Base-by-base conservation (phyloP, 2,329 filamentous ascomycete species). In the Fusarium sp. region DNA sequence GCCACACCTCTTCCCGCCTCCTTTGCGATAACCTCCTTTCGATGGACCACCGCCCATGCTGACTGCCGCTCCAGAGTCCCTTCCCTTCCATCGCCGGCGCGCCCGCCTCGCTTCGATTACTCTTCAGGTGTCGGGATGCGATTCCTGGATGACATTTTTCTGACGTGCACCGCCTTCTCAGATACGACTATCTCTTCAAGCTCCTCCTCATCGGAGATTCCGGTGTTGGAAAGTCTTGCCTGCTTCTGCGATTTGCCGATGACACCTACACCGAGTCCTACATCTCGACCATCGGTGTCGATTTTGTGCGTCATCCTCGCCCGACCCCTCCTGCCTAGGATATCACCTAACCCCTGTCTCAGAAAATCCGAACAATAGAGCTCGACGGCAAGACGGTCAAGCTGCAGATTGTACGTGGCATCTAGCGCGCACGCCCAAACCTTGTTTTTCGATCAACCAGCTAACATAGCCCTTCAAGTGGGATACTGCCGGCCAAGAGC, bases 141-240 rank as follows among this genome's bases (percentile, higher is more conserved):
- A 68, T 66, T 66, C 52, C 33, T 33, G 29, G 36, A 70, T 77
- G 40, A 29, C 50, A 20, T 61, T 68, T 69, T 71, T 76, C 79
- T 82, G 71, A 82, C 78, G 36, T 62, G 22, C 66, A 69, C 65
- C 61, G 64, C 64, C 63, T 52, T 52, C 47, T 29, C 83, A 98
- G 97, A 97, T 99, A 99, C 94, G 97, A 99, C 86, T 99, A 99
- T 86, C 95, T 99, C 83, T 99, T 99, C 92, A 99, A 99, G 92
- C 95, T 99, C 78, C 94, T 99, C 86, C 96, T 99, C 89, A 99
- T 99, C 92, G 97, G 97, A 87, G 97, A 99, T 86, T 99, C 97
- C 85, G 97, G 97, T 92, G 97, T 99, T 82, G 97, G 97, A 93
- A 99, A 99, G 93, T 99, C 97, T 83, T 99, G 97, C 88, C 86